Evolutionary conservation across 192 early-diverging fungal genomes (phyloP).

Genomic region (Podila verticillata): DNA sequence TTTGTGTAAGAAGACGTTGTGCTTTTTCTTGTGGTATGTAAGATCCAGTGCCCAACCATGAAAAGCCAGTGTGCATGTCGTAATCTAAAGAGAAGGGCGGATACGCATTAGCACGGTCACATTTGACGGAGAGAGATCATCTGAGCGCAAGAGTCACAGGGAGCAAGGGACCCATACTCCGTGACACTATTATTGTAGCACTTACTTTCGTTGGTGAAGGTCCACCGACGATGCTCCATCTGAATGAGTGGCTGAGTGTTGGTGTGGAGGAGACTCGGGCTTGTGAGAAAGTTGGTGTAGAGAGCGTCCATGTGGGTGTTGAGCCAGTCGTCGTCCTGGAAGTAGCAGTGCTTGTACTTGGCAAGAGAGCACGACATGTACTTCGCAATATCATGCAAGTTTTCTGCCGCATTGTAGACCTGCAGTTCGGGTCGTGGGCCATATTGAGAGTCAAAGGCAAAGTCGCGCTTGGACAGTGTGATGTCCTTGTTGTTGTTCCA

Average conservation of each 20-base stretch:
- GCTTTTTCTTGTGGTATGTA: constrained; percentile 55
- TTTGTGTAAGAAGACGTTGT: constrained; percentile 56
- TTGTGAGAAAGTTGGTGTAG: constrained; percentile 60
- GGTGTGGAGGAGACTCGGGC: constrained; percentile 57
- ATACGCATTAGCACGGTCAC: neutral
- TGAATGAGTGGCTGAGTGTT: constrained; percentile 57
- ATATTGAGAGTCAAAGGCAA: constrained; percentile 8
- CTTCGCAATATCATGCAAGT: constrained; percentile 56
- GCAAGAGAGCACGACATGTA: constrained; percentile 60
- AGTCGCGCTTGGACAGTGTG: constrained; percentile 3
- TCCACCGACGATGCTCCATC: constrained; percentile 55
- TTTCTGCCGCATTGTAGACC: constrained; percentile 53
- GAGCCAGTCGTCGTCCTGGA: constrained; percentile 62
- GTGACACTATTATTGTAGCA: neutral
- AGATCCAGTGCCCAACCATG: constrained; percentile 57
- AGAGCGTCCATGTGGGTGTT: constrained; percentile 58
- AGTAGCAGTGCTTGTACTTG: constrained; percentile 58
- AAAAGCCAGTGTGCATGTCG: constrained; percentile 60
- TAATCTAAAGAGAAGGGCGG: constrained; percentile 15
- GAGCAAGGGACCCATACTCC: neutral
- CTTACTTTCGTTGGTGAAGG: constrained; percentile 56
- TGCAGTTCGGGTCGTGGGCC: constrained; percentile 17
- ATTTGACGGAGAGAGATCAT: too few species aligned
- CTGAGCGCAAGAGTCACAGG: neutral
- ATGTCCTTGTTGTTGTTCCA: constrained; percentile 51